Conservation (phyloP, 768 basidiomycete genomes). For the Agaricus sinodeliciosus region DNA sequence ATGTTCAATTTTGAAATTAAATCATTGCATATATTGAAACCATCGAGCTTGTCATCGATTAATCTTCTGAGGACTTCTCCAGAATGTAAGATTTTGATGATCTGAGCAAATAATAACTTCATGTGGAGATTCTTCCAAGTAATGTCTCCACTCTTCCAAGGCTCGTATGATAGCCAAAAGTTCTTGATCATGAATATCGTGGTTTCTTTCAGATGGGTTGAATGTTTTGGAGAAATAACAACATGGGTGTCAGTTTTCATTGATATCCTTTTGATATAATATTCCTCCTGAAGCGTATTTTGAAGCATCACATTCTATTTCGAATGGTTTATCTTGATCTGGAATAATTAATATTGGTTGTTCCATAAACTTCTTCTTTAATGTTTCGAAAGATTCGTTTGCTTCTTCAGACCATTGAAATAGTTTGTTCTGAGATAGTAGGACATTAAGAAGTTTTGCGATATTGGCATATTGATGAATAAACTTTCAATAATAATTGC, state of each 20-base stretch:
- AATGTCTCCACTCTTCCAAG: not conserved
- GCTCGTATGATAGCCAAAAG: not conserved
- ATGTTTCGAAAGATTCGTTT: slow-evolving; percentile 18
- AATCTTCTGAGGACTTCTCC: not conserved
- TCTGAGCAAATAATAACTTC: not conserved
- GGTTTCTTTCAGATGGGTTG: too few relatives aligned
- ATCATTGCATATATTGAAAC: not conserved
- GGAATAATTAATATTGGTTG: slow-evolving; percentile 21
- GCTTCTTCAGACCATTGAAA: slow-evolving; percentile 21
- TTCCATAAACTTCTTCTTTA: slow-evolving; percentile 21
- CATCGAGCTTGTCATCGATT: slow-evolving; percentile 1
- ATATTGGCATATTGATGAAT: slow-evolving; percentile 24
- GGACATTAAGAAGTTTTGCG: slow-evolving; percentile 19
- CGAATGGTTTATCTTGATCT: slow-evolving; percentile 15
- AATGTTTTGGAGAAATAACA: too few relatives aligned
- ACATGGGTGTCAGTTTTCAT: too few relatives aligned
- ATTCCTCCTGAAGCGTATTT: too few relatives aligned
- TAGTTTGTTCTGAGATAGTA: slow-evolving; percentile 19
- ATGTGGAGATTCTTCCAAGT: not conserved
- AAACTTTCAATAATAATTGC: slow-evolving; percentile 30
- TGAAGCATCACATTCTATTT: slow-evolving; percentile 24
- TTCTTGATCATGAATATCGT: not conserved
- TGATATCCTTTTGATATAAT: too few relatives aligned
- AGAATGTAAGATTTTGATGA: slow-evolving; percentile 2
- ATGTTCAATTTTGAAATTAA: slow-evolving; percentile 1